These are phyloP conservation scores for Fusarium dlaminii DNA, from an alignment of 2,329 filamentous ascomycete species.

Conservation along the genomic window DNA sequence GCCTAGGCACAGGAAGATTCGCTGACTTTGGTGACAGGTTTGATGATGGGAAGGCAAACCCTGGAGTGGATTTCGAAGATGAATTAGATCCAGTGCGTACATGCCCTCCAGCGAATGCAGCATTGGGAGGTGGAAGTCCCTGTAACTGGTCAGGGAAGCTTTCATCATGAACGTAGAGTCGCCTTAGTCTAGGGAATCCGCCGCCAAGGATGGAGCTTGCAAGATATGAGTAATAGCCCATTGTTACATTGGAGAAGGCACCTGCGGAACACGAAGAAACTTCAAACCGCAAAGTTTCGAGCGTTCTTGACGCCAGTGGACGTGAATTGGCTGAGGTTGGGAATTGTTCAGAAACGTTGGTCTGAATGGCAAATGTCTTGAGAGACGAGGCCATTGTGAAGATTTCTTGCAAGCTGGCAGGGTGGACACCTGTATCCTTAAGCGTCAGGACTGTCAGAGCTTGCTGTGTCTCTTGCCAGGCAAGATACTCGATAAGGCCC, in stretches of 20 bases:
- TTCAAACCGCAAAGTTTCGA: slow-evolving; percentile 83
- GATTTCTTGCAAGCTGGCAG: slow-evolving; percentile 68
- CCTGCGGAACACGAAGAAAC: slow-evolving; percentile 71
- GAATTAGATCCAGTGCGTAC: slow-evolving; percentile 47
- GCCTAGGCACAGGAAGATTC: slow-evolving; percentile 40
- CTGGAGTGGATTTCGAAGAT: slow-evolving; percentile 38
- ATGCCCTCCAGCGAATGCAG: slow-evolving; percentile 45
- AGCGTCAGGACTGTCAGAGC: slow-evolving; percentile 75
- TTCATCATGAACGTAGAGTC: slow-evolving; percentile 87
- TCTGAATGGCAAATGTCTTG: slow-evolving; percentile 64
- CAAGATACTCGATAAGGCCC: slow-evolving; percentile 76
- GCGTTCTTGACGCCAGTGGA: slow-evolving; percentile 72
- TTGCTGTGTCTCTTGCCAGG: slow-evolving; percentile 65
- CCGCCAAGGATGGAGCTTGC: slow-evolving; percentile 82
- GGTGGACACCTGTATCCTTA: slow-evolving; percentile 74
- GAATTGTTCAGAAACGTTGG: slow-evolving; percentile 61
- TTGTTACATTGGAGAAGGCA: slow-evolving; percentile 64
- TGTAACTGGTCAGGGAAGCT: slow-evolving; percentile 84
- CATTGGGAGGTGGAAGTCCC: slow-evolving; percentile 71
- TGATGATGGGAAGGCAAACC: slow-evolving; percentile 37
- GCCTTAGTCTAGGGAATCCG: slow-evolving; percentile 75
- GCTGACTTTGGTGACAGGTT: slow-evolving; percentile 36
- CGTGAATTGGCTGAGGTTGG: slow-evolving; percentile 60
- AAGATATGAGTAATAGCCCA: slow-evolving; percentile 85
- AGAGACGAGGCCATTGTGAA: slow-evolving; percentile 67